Evolutionary conservation across 352 stramenopile genomes (phyloP).

Genomic region (Pythium periplocum): DNA sequence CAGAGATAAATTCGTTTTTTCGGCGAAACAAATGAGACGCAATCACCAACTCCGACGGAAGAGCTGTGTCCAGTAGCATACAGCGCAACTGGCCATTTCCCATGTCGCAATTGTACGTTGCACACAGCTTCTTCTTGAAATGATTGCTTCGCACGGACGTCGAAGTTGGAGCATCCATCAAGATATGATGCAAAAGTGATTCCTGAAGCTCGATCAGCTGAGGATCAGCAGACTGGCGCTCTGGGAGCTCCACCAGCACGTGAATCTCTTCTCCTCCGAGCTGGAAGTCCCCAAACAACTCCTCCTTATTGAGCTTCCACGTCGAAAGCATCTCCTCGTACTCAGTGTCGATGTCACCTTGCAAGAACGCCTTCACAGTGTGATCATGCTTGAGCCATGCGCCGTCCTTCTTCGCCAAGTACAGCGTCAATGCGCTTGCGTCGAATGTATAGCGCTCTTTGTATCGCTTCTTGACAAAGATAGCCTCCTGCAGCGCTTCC

Average conservation of each 20-base stretch:
- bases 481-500: too few species aligned
- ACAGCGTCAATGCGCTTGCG: too few species aligned
- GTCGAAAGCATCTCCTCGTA: constrained; percentile 11
- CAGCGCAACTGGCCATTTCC: neutral
- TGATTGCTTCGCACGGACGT: neutral
- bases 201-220: constrained; percentile 2
- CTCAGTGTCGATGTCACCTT: constrained; percentile 4
- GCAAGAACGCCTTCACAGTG: constrained; percentile 6
- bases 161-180: constrained; percentile 2
- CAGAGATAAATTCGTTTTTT: neutral
- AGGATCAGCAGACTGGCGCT: constrained; percentile 2
- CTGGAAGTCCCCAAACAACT: constrained; percentile 16
- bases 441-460: too few species aligned
- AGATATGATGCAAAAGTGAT: neutral
- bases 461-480: too few species aligned
- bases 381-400: constrained; percentile 10
- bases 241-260: constrained; percentile 15
- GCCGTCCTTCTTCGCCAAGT: neutral
- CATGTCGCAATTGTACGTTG: neutral
- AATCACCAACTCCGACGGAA: neutral
- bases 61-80: constrained; percentile 1
- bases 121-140: constrained; percentile 3
- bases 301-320: constrained; percentile 9
- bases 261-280: constrained; percentile 19
- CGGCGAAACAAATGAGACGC: neutral